These are phyloP conservation scores for Xylaria sp. DNA, from an alignment of 2,329 filamentous ascomycete genomes.

Conservation along the genomic window DNA sequence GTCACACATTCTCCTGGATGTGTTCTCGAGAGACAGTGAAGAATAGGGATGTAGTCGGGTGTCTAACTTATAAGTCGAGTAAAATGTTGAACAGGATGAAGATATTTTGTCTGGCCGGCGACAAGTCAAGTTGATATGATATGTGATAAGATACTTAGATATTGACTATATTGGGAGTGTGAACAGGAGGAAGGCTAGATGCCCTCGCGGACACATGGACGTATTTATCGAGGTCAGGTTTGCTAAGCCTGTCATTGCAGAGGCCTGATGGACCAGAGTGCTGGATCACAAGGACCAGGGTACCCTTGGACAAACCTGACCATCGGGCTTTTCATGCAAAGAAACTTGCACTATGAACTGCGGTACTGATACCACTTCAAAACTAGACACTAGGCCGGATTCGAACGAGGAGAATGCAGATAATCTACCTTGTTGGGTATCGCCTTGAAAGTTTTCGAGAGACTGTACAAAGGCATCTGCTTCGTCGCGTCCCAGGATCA, in stretches of 20 bases:
- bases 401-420: constrained; percentile 18
- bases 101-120: background rate
- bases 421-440: constrained; percentile 23
- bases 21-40: constrained; percentile 1
- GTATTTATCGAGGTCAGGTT: constrained; percentile 31
- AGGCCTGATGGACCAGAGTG: constrained; percentile 29
- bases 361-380: constrained; percentile 12
- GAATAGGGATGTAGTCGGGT: background rate
- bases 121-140: constrained; percentile 4
- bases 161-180: constrained; percentile 17
- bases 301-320: constrained; percentile 29
- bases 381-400: constrained; percentile 12
- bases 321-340: constrained; percentile 28
- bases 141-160: constrained; percentile 11
- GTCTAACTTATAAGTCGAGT: background rate
- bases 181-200: constrained; percentile 1
- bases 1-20: constrained; percentile 47
- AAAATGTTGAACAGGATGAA: background rate
- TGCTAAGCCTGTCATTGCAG: constrained; percentile 24
- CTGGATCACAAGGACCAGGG: constrained; percentile 26
- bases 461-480: background rate
- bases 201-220: constrained; percentile 21
- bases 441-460: constrained; percentile 1
- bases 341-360: constrained; percentile 25
- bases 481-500: background rate